Conservation (phyloP, 2,329 filamentous ascomycete genomes). For the Periconia macrospinosa region DNA sequence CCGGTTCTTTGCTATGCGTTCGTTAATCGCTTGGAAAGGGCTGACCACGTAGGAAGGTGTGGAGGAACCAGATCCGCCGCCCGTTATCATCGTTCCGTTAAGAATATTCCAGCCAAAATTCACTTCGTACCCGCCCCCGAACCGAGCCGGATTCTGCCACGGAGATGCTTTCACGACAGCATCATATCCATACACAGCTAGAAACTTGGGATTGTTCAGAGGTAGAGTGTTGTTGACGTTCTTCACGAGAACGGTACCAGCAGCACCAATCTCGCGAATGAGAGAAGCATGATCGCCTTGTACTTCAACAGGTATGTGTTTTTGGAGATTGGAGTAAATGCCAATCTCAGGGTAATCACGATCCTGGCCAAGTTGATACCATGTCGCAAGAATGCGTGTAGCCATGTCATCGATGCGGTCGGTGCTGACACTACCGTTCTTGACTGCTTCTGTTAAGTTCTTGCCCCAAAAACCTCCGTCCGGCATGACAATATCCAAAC, state of each 20-base stretch:
- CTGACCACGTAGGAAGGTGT: conserved; percentile 45
- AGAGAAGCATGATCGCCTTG: conserved; percentile 45
- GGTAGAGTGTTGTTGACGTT: conserved; percentile 59
- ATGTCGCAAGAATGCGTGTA: conserved; percentile 28
- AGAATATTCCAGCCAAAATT: conserved; percentile 38
- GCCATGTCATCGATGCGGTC: conserved; percentile 36
- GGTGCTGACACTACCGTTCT: conserved; percentile 26
- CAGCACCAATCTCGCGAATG: conserved; percentile 46
- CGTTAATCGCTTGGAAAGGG: conserved; percentile 45
- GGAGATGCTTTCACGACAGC: conserved; percentile 38
- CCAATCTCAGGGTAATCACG: conserved; percentile 33
- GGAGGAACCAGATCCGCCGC: conserved; percentile 45
- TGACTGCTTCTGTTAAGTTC: conserved; percentile 33
- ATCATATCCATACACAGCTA: conserved; percentile 46
- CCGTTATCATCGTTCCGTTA: conserved; percentile 48
- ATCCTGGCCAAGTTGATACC: conserved; percentile 43
- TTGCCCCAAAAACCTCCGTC: conserved; percentile 31
- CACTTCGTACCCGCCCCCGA: conserved; percentile 44
- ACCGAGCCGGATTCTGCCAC: conserved; percentile 42
- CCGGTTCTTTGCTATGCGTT: conserved; percentile 29
- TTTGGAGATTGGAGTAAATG: conserved; percentile 23
- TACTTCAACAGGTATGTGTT: conserved; percentile 51
- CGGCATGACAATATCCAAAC: conserved; percentile 53
- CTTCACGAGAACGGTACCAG: conserved; percentile 49
- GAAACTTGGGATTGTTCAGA: conserved; percentile 47